A percentile compares a stretch with the other conserved stretches of the same genome.
These are phyloP conservation scores for Chiua sp. DNA, from an alignment of 1,284 basidiomycete genomes.

Conservation along the genomic window DNA sequence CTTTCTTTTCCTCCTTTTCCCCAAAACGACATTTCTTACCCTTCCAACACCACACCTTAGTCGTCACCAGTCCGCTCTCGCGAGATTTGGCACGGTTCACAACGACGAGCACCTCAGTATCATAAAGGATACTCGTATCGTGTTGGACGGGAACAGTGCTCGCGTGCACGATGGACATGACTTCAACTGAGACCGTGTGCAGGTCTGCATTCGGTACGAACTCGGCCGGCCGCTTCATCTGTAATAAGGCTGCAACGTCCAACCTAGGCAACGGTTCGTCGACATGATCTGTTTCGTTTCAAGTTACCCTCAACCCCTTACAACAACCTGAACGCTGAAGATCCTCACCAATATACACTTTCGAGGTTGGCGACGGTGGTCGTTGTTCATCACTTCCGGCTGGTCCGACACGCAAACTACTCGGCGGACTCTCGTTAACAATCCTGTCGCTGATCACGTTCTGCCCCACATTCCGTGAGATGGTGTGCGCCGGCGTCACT, in stretches of 20 bases:
- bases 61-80: slow-evolving; percentile 66
- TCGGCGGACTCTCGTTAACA: slow-evolving; percentile 13
- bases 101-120: slow-evolving; percentile 68
- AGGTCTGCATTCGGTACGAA: slow-evolving; percentile 44
- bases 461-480: slow-evolving; percentile 43
- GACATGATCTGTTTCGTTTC: slow-evolving; percentile 38
- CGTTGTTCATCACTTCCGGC: background rate
- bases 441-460: slow-evolving; percentile 5
- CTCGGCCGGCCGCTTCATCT: slow-evolving; percentile 22
- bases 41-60: slow-evolving; percentile 75
- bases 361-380: slow-evolving; percentile 4
- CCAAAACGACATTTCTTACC: slow-evolving; percentile 58
- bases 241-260: slow-evolving; percentile 53
- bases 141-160: slow-evolving; percentile 49
- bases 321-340: background rate
- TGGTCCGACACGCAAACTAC: slow-evolving; percentile 7
- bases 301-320: background rate
- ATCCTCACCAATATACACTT: slow-evolving; percentile 39
- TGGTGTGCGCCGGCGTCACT: slow-evolving; percentile 59
- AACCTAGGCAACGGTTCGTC: slow-evolving; percentile 56
- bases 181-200: slow-evolving; percentile 73
- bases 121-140: slow-evolving; percentile 66
- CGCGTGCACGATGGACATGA: slow-evolving; percentile 60
- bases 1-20: slow-evolving; percentile 65
- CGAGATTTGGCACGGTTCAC: slow-evolving; percentile 70